These are phyloP conservation scores for Jatropha podagrica DNA, from an alignment of 441 rosid species.

Conservation along the genomic window DNA sequence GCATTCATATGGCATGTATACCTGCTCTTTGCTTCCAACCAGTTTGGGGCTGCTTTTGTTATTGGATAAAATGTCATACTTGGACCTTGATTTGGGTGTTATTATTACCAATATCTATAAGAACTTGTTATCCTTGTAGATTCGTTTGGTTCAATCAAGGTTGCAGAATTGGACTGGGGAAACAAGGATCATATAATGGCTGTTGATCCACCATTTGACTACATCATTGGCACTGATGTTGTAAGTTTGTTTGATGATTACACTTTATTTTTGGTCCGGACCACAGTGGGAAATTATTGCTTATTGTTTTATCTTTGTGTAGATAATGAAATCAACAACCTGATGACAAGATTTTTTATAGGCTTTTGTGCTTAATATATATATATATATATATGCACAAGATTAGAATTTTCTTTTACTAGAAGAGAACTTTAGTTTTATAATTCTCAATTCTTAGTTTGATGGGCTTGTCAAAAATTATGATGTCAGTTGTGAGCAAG, in stretches of 20 bases:
- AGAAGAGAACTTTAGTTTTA: not conserved
- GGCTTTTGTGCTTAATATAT: not conserved
- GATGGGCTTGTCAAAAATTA: not conserved
- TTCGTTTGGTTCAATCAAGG: conserved; percentile 84
- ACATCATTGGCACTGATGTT: conserved; percentile 88
- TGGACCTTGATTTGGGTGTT: conserved; percentile 10
- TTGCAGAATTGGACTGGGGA: conserved; percentile 90
- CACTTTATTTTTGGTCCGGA: not conserved
- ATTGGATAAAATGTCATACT: conserved; percentile 1
- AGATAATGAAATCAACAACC: not conserved
- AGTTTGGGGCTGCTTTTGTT: not conserved
- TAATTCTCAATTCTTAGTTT: not conserved
- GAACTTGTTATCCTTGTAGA: conserved; percentile 40
- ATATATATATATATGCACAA: not conserved
- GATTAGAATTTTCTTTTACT: not conserved
- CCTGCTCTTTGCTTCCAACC: conserved; percentile 3
- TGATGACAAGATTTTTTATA: not conserved
- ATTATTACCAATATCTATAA: conserved; percentile 13
- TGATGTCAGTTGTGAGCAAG: not conserved
- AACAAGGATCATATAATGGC: conserved; percentile 71
- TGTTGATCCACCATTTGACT: conserved; percentile 83
- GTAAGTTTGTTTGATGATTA: conserved; percentile 46
- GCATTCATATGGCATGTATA: not conserved
- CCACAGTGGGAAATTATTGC: not conserved
- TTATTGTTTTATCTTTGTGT: not conserved